Conservation (phyloP, 2,329 filamentous ascomycete species). For the Bipolaris cookei region DNA sequence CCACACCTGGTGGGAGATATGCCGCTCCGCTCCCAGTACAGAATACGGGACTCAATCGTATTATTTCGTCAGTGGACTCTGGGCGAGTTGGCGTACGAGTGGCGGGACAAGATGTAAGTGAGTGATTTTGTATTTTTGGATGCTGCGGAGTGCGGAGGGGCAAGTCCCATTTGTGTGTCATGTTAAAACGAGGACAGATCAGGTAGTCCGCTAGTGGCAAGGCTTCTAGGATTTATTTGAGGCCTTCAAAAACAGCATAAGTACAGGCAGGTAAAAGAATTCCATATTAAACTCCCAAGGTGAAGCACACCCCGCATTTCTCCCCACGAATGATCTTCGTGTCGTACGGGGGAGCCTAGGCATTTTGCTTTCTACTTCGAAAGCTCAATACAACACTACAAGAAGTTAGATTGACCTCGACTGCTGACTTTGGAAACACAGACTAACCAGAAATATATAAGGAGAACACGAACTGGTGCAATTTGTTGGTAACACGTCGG, state of each 20-base stretch:
- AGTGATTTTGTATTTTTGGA: constrained; percentile 37
- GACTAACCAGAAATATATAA: no score
- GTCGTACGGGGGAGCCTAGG: not conserved
- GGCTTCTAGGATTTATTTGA: not conserved
- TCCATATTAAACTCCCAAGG: not conserved
- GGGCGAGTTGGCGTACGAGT: constrained; percentile 37
- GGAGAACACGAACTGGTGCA: no score
- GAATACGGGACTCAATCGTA: constrained; percentile 37
- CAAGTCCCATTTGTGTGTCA: constrained; percentile 37
- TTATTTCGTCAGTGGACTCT: constrained; percentile 33
- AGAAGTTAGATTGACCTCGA: no score
- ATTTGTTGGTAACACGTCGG: no score
- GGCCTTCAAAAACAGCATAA: no score
- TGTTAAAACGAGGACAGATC: constrained; percentile 6
- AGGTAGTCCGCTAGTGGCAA: not conserved
- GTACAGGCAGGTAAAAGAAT: not conserved
- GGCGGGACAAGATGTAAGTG: constrained; percentile 37
- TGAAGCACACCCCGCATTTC: not conserved
- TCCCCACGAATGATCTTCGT: not conserved
- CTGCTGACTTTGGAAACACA: no score
- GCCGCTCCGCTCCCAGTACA: constrained; percentile 35
- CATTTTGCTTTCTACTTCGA: not conserved
- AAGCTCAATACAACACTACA: not conserved
- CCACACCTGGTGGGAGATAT: constrained; percentile 40
- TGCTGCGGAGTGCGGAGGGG: constrained; percentile 34